A percentile compares a stretch with the other conserved stretches of the same genome.
These are phyloP conservation scores for Blepharisma stoltei DNA, from an alignment of 73 alveolate genomes.

Conservation along the genomic window DNA sequence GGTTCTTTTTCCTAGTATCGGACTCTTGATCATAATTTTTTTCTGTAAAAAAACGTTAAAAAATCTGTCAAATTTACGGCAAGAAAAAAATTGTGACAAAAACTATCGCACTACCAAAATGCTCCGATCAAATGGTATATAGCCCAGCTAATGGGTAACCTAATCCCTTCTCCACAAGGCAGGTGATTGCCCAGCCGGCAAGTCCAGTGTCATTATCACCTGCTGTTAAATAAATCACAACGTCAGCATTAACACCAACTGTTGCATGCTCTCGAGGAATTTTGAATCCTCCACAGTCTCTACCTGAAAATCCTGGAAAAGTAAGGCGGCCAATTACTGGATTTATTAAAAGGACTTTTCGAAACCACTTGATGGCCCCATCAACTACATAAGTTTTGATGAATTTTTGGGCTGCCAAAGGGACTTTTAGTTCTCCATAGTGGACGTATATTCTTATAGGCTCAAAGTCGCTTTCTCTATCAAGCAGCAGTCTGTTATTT, in stretches of 20 bases:
- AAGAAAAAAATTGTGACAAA: too few species aligned
- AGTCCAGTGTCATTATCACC: background rate
- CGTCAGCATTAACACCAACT: background rate
- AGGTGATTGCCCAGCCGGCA: background rate
- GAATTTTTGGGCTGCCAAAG: too few species aligned
- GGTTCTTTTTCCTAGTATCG: too few species aligned
- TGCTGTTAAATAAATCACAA: slow-evolving; percentile 7
- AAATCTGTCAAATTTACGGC: too few species aligned
- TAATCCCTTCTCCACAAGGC: background rate
- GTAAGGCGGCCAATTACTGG: background rate
- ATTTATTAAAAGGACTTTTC: background rate
- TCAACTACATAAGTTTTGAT: background rate
- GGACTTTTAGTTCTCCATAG: too few species aligned
- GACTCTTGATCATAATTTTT: too few species aligned
- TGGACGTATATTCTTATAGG: too few species aligned
- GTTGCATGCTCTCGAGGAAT: background rate
- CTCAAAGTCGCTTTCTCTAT: too few species aligned
- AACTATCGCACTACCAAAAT: too few species aligned
- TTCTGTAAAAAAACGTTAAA: too few species aligned
- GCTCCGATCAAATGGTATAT: too few species aligned
- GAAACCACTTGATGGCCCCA: background rate
- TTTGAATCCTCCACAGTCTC: background rate
- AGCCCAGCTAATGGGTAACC: background rate
- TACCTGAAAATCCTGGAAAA: background rate
- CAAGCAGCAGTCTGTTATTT: too few species aligned